phyloP scores from a whole-genome alignment of 305 asterid species.

The Fraxinus velutina region DNA sequence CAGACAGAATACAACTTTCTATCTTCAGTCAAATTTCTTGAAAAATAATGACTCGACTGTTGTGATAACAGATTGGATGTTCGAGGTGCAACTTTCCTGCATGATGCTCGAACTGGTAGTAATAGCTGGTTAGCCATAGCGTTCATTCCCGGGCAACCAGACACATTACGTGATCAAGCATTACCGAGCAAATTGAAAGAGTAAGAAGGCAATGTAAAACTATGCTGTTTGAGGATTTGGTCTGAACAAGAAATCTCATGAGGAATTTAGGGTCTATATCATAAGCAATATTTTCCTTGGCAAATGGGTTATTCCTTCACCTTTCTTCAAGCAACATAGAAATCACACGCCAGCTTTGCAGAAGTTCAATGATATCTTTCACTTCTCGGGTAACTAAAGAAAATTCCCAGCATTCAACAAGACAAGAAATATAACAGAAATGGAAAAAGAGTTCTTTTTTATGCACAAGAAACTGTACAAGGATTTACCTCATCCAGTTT shows the following conservation, averaged over 20 bases:
- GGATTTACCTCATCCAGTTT: background rate
- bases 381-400: background rate
- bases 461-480: background rate
- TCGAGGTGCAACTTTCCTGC: background rate
- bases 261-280: background rate
- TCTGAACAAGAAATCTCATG: background rate
- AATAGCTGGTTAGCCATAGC: background rate
- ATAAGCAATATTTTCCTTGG: background rate
- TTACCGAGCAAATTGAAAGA: background rate
- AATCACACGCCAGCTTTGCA: constrained; percentile 13
- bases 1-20: background rate
- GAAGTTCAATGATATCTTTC: background rate
- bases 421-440: background rate
- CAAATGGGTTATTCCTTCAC: constrained; percentile 12
- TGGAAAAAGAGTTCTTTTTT: background rate
- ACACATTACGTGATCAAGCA: background rate
- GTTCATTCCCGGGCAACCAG: background rate
- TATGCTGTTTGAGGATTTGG: background rate
- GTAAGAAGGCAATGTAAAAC: background rate
- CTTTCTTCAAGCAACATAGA: constrained; percentile 15
- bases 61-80: background rate
- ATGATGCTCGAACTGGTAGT: background rate
- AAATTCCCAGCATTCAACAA: background rate
- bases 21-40: background rate
- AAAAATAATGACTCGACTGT: too few species aligned